Evolutionary conservation across 176 grass and related monocot species (phyloP), one percentile per base, ranked within the genome.

Genomic region (Neostapfia colusana): DNA sequence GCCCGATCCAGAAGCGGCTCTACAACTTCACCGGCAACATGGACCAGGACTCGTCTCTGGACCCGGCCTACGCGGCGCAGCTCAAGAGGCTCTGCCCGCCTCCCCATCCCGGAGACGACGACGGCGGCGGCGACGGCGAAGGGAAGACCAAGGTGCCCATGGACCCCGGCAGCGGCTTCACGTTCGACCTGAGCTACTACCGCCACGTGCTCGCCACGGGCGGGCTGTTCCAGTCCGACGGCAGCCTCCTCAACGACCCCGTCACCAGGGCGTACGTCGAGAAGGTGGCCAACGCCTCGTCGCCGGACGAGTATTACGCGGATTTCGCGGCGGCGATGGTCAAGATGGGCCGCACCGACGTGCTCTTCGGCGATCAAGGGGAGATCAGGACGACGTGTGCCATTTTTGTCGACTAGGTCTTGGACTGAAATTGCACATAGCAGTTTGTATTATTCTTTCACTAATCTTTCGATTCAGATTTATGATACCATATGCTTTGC

Each of bases 171-270:
- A 90, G 84, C 63, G 62, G 51, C 35, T 69, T 63, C 64, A 80
- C 45, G 6, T 90, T 90, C 79, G 80, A 86, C 84, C 79, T 90
- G n/a, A 83, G 83, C 76, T 90, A 90, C 84, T 90, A 86, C 84
- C 79, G 69, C 11, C 80, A 82, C 63, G 88, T 90, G 39, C 75
- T 71, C 13, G 44, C 21, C 62, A 90, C 70, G 45, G 76, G 84
- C 8, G 88, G 84, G 1, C 65, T 90, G 20, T 90, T 90, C 84
- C 64, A 78, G 69, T 85, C 88, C 1, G 88, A 90, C 79, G 74
- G 84, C 58, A 85, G 84, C 79, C 84, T 87, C 17, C 88, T 87
- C 26, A 9, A 86, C 6, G 76, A 90, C 74, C 39, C 69, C 14
- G 53, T 79, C 45, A 90, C 88, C 53, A 90, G 24, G 18, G 79